These are phyloP conservation scores for Rheum nobile DNA, from an alignment of 148 eudicot genomes.

Conservation along the genomic window DNA sequence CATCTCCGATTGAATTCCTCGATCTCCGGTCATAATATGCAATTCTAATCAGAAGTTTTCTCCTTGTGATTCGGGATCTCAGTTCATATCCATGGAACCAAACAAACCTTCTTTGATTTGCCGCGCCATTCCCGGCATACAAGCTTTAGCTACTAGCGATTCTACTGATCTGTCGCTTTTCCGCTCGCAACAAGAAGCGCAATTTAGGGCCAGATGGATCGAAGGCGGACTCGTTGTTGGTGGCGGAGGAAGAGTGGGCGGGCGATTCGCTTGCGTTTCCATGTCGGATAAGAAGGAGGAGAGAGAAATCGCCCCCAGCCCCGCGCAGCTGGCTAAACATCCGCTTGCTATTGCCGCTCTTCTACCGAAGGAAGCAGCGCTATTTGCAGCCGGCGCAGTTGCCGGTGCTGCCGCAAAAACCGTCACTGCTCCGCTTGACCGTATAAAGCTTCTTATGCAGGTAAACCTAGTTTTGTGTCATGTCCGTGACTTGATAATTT, in stretches of 20 bases:
- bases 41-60: background rate
- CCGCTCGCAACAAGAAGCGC: conserved; percentile 4
- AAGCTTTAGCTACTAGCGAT: conserved; percentile 15
- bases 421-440: conserved; percentile 85
- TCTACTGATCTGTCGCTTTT: conserved; percentile 14
- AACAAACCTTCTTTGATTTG: conserved; percentile 17
- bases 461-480: conserved; percentile 13
- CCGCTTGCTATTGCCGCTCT: conserved; percentile 52
- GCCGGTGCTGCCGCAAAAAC: conserved; percentile 84
- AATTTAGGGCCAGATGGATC: conserved; percentile 16
- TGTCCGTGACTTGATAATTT: background rate
- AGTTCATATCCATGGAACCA: background rate
- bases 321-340: conserved; percentile 50
- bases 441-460: conserved; percentile 94
- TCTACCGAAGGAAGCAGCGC: conserved; percentile 58
- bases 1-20: background rate
- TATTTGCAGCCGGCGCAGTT: conserved; percentile 74
- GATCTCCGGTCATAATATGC: too few relatives aligned
- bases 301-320: conserved; percentile 35
- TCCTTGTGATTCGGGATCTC: background rate
- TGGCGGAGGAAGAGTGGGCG: background rate
- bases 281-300: conserved; percentile 23
- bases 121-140: conserved; percentile 33
- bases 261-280: conserved; percentile 40
- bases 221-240: background rate